Conservation (phyloP, 345 rosid genomes). For the Viola odorata region DNA sequence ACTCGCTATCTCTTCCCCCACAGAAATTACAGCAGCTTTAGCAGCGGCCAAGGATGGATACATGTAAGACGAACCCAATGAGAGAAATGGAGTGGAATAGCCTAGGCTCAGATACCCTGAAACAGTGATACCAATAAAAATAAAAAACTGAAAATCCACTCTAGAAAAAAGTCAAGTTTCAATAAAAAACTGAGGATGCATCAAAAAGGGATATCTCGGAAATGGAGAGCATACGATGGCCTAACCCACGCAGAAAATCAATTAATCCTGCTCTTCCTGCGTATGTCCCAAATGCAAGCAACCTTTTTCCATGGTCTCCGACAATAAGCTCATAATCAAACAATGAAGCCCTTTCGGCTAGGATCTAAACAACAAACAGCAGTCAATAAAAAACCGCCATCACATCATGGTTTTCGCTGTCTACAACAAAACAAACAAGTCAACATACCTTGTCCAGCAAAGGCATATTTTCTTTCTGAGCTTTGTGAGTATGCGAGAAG, state of each 20-base stretch:
- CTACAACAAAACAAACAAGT: neutral
- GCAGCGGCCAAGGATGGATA: conserved; percentile 84
- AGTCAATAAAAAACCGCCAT: neutral
- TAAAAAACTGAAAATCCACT: neutral
- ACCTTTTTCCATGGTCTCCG: conserved; percentile 60
- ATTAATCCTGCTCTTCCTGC: conserved; percentile 93
- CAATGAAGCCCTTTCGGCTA: conserved; percentile 61
- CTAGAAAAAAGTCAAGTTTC: neutral
- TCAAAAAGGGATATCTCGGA: neutral
- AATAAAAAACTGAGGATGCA: no score
- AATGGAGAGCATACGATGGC: conserved; percentile 54
- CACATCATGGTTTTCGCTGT: neutral
- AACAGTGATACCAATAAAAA: conserved; percentile 4
- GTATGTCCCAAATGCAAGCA: conserved; percentile 80
- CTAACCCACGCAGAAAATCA: conserved; percentile 75
- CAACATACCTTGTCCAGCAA: conserved; percentile 63
- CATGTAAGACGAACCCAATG: conserved; percentile 74
- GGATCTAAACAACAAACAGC: conserved; percentile 37
- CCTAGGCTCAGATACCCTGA: conserved; percentile 78
- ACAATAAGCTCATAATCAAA: conserved; percentile 86
- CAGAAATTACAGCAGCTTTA: conserved; percentile 72
- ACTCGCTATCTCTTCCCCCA: conserved; percentile 80
- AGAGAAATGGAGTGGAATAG: conserved; percentile 75
- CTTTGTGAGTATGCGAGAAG: conserved; percentile 91
- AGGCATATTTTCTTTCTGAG: conserved; percentile 83